Evolutionary conservation across 257 asterid genomes (phyloP).

Genomic region (Cinchona pubescens): DNA sequence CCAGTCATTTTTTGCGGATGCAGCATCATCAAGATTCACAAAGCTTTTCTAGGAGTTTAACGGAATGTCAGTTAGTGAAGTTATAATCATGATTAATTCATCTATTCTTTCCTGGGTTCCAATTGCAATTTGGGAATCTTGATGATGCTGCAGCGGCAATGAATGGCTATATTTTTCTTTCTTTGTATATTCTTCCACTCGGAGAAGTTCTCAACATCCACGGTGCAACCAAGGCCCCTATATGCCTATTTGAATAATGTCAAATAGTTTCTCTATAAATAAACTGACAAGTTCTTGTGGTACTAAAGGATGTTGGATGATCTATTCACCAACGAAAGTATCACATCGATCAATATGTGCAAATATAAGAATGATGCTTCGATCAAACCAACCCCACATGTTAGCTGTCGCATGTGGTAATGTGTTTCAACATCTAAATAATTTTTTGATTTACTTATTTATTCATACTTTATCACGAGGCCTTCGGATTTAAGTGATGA

Average conservation of each 20-base stretch:
- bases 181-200: background rate
- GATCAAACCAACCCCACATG: background rate
- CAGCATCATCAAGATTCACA: constrained; percentile 44
- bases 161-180: constrained; percentile 13
- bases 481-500: background rate
- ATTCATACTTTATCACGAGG: background rate
- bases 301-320: background rate
- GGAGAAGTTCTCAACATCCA: background rate
- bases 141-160: constrained; percentile 47
- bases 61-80: background rate
- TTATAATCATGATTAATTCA: background rate
- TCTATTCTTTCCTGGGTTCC: background rate
- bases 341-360: background rate
- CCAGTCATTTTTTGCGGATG: constrained; percentile 33
- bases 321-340: background rate
- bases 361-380: background rate
- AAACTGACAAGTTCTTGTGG: background rate
- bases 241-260: background rate
- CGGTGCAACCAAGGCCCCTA: background rate
- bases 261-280: background rate
- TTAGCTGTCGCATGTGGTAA: background rate
- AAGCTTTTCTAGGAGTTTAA: constrained; percentile 12
- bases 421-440: background rate
- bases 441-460: background rate
- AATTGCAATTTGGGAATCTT: constrained; percentile 28